Conservation (phyloP, 129 eudicot species). For the Centrapalus pauciflorus region DNA sequence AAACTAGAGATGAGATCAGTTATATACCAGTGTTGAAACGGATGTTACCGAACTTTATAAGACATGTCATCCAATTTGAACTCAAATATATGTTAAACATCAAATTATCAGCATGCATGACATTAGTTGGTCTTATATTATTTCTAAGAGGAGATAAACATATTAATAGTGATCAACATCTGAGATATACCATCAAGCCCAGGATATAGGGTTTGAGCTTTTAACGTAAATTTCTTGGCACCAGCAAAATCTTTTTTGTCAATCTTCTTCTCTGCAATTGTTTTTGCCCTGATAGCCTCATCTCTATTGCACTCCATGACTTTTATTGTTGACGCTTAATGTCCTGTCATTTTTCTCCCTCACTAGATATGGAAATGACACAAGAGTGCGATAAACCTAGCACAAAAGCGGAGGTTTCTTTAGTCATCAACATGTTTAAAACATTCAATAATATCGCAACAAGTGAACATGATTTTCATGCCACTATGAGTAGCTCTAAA, state of each 20-base stretch:
- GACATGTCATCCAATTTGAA: no score
- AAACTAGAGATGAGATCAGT: no score
- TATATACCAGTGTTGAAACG: no score
- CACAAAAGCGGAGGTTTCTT: slow-evolving; percentile 6
- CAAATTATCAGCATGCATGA: no score
- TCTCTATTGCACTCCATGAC: slow-evolving; percentile 85
- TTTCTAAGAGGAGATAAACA: slow-evolving; percentile 53
- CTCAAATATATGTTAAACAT: no score
- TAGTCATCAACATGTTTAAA: no score
- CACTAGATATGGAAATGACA: no score
- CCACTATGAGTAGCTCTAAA: no score
- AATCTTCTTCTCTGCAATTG: slow-evolving; percentile 60
- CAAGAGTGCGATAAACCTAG: no score
- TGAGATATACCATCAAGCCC: slow-evolving; percentile 65
- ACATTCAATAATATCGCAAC: background rate
- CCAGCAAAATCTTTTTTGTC: slow-evolving; percentile 51
- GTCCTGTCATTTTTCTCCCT: background rate
- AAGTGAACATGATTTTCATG: no score
- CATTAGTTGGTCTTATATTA: no score
- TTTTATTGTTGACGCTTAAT: slow-evolving; percentile 1
- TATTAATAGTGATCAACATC: slow-evolving; percentile 44
- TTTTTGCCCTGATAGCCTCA: slow-evolving; percentile 62
- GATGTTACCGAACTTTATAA: no score
- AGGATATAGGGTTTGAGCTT: slow-evolving; percentile 61
- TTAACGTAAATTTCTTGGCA: slow-evolving; percentile 65